Evolutionary conservation across 2,329 filamentous ascomycete genomes (phyloP).

Genomic region (Aspergillus pseudotamarii): DNA sequence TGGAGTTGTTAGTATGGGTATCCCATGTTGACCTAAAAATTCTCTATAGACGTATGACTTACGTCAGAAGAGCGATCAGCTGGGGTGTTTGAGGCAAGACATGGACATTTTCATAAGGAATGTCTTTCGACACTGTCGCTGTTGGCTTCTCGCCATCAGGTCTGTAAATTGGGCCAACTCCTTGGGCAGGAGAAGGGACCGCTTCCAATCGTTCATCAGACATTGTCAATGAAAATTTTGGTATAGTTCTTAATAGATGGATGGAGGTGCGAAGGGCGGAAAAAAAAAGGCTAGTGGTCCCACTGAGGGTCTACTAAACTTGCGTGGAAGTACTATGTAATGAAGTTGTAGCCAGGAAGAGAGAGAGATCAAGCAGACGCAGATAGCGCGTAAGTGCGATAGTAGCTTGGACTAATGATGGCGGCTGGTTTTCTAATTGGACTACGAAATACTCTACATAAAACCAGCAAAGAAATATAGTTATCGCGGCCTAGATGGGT

Average conservation of each 20-base stretch:
- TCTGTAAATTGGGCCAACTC: conserved; percentile 79
- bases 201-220: conserved; percentile 30
- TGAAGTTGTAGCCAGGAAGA: neutral
- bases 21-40: conserved; percentile 2
- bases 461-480: neutral
- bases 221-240: conserved; percentile 19
- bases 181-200: conserved; percentile 58
- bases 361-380: neutral
- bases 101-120: conserved; percentile 83
- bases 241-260: neutral
- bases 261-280: neutral
- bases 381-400: neutral
- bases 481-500: neutral
- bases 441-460: neutral
- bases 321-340: neutral
- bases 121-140: conserved; percentile 83
- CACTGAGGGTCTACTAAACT: neutral
- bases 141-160: conserved; percentile 76
- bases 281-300: neutral
- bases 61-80: conserved; percentile 96
- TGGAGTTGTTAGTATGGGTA: conserved; percentile 14
- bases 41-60: conserved; percentile 49
- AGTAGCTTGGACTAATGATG: neutral
- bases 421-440: neutral
- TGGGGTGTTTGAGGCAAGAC: conserved; percentile 92